Conservation (phyloP, 2,329 filamentous ascomycete species). For the Phaeosphaeria sp. region DNA sequence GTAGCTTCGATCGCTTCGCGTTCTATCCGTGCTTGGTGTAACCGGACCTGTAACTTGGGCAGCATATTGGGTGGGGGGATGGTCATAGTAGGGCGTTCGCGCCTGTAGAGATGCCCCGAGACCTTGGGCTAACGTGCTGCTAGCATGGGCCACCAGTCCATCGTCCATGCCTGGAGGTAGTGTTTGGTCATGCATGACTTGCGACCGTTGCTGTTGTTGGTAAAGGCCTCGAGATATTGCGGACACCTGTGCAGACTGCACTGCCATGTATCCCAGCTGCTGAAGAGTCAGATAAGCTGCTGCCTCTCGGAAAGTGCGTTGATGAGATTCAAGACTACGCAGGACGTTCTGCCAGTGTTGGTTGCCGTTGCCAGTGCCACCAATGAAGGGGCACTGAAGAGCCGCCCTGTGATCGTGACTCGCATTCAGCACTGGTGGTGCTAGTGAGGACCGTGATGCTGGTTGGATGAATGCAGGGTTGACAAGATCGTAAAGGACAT, state of each 20-base stretch:
- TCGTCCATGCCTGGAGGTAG: neutral
- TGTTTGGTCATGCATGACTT: neutral
- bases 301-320: neutral
- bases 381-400: neutral
- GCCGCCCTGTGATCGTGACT: neutral
- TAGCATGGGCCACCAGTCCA: neutral
- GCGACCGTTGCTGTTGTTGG: no score
- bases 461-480: neutral
- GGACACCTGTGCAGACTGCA: no score
- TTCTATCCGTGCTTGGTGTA: slow-evolving; percentile 5
- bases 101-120: neutral
- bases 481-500: neutral
- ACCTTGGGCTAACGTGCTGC: neutral
- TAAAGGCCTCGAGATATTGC: no score
- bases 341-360: neutral
- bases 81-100: neutral
- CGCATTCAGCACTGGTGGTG: neutral
- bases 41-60: neutral
- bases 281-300: neutral
- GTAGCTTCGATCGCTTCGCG: slow-evolving; percentile 2
- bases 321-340: neutral
- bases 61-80: neutral
- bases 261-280: neutral
- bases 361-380: neutral
- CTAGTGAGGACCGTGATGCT: neutral